Evolutionary conservation across 768 basidiomycete genomes (phyloP), one percentile per base, ranked within the genome.

Genomic region (Galerina sulciceps): DNA sequence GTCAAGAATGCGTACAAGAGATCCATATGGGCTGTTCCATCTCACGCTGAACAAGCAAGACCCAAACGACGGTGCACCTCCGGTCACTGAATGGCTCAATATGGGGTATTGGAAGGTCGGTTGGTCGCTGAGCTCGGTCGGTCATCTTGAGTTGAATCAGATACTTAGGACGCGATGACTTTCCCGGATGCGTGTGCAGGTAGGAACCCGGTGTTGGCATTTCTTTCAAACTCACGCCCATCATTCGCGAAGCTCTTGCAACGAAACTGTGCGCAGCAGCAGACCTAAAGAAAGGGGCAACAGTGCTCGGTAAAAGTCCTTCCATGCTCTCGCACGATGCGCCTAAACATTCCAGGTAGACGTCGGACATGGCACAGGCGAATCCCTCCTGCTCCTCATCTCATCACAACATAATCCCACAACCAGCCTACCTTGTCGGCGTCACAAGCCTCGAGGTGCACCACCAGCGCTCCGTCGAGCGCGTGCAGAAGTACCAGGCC

Each of bases 101-200:
- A 85, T 88, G 83, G 87, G 87, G 3, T 86, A 77, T 59, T 89
- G 87, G 88, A 81, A 81, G 79, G 87, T 85, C 37, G 44, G 74
- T 65, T 1, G 79, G 86, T 85, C 36, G 43, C n/a, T n/a, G n/a
- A n/a, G 73, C 62, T 49, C 8, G 49, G 11, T 10, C 14, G 37
- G 50, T 23, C 17, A 41, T 53, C 34, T 41, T 26, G 40, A 46
- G 4, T 17, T 34, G 37, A 14, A 35, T 15, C 20, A 34, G 11
- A 38, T 46, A 15, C 10, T 44, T 57, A 86, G 84, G 69, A 83
- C 53, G 80, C 82, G 2, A 51, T 66, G 55, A 56, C 68, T 14
- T 89, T 89, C 61, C 85, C 87, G 3, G 66, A 81, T 18, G 86
- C 87, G 31, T 88, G 86, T 65, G 73, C 80, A 82, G 86, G 88